Conservation (phyloP, 805 yeast genomes). For the Myxozyma vanderwaltii region DNA sequence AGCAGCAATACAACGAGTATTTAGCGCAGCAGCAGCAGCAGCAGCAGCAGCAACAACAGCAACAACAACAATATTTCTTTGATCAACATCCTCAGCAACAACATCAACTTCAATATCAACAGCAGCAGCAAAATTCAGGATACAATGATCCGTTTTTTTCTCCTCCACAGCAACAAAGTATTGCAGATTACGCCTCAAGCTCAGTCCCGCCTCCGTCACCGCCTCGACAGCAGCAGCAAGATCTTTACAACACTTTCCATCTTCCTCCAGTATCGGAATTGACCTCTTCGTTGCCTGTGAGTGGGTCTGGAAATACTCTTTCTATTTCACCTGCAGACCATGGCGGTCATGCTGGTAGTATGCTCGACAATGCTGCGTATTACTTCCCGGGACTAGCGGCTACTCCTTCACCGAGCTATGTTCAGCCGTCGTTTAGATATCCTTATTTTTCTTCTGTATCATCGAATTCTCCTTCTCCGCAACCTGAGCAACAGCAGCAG, state of each 20-base stretch:
- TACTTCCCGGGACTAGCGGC: not conserved
- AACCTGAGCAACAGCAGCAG: constrained; percentile 2
- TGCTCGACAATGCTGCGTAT: not conserved
- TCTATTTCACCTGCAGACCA: not conserved
- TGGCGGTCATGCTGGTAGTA: not conserved
- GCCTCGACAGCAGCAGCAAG: constrained; percentile 12
- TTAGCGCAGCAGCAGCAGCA: constrained; percentile 11
- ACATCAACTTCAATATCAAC: constrained; percentile 12
- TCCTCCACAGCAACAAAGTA: not conserved
- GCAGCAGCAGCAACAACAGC: constrained; percentile 12
- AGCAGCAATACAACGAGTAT: constrained; percentile 7
- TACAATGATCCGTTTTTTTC: constrained; percentile 3
- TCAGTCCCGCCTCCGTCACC: not conserved
- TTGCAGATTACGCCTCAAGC: not conserved
- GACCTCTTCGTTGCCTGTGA: not conserved
- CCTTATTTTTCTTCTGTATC: constrained; percentile 1
- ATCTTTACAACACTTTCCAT: constrained; percentile 1
- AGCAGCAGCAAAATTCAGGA: not conserved
- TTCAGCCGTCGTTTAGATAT: not conserved
- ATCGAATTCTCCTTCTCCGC: not conserved
- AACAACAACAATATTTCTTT: constrained; percentile 8
- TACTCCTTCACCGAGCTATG: not conserved
- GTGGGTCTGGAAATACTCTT: too few relatives aligned
- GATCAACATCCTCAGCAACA: constrained; percentile 9
- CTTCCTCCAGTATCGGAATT: constrained; percentile 3